Evolutionary conservation across 345 rosid genomes (phyloP).

Genomic region (Anastatica hierochuntica): DNA sequence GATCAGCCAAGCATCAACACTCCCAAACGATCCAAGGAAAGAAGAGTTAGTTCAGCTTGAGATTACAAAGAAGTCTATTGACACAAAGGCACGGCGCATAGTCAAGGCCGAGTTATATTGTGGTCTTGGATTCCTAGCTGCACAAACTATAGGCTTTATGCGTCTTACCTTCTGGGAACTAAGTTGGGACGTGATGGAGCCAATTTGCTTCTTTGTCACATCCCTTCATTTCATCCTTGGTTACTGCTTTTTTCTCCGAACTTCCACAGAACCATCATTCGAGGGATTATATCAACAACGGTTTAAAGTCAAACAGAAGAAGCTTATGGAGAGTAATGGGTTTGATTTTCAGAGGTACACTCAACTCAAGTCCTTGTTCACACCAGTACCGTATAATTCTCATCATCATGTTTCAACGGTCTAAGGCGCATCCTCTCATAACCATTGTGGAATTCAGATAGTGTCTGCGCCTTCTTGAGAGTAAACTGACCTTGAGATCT

Average conservation of each 20-base stretch:
- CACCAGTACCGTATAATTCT: constrained; percentile 6
- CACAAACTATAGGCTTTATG: constrained; percentile 67
- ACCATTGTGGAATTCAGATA: neutral
- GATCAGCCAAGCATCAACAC: constrained; percentile 29
- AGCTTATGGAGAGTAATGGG: constrained; percentile 37
- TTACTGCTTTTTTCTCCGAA: constrained; percentile 60
- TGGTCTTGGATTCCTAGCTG: constrained; percentile 45
- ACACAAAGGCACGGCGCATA: constrained; percentile 33
- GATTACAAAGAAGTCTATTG: constrained; percentile 48
- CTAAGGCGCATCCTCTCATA: neutral
- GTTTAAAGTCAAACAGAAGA: constrained; percentile 47
- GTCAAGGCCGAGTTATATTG: constrained; percentile 60
- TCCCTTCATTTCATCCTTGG: constrained; percentile 48
- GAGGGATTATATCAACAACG: constrained; percentile 60
- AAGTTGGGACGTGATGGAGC: constrained; percentile 96
- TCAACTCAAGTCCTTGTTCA: constrained; percentile 35
- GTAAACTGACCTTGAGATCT: too few relatives aligned
- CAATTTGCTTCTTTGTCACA: constrained; percentile 76
- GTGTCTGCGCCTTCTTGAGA: neutral
- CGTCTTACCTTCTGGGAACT: constrained; percentile 95
- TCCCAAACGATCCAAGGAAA: constrained; percentile 58
- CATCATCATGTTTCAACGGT: neutral
- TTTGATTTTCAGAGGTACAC: constrained; percentile 41
- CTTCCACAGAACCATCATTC: constrained; percentile 71
- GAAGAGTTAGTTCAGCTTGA: constrained; percentile 46